Percentiles rank a stretch among this genome's conserved stretches.
Conservation (phyloP, 176 grass and related monocot genomes). For the Dactylis glomerata region DNA sequence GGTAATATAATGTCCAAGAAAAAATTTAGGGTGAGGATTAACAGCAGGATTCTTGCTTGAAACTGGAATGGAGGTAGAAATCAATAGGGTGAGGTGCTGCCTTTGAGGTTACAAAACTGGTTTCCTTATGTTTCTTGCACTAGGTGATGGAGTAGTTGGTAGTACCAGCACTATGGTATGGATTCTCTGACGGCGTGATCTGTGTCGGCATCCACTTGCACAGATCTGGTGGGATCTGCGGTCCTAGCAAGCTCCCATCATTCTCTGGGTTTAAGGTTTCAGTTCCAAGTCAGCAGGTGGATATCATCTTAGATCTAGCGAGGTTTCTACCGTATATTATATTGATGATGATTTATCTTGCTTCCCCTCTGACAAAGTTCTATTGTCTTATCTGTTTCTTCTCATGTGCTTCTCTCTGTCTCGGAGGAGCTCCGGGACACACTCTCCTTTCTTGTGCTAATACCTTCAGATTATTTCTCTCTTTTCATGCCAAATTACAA, state of each 20-base stretch:
- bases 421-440: slow-evolving; percentile 2
- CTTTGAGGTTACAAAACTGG: not conserved
- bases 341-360: not conserved
- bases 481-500: not conserved
- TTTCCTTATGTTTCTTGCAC: slow-evolving; percentile 5
- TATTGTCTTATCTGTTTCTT: slow-evolving; percentile 16
- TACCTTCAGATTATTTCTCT: not conserved
- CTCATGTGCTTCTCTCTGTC: slow-evolving; percentile 12
- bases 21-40: no score
- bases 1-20: not conserved
- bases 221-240: slow-evolving; percentile 37
- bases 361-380: not conserved
- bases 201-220: slow-evolving; percentile 12
- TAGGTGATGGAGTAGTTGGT: not conserved
- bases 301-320: slow-evolving; percentile 22
- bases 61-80: not conserved
- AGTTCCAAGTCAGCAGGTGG: not conserved
- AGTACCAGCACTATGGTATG: not conserved
- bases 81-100: slow-evolving; percentile 13
- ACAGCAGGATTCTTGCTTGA: not conserved
- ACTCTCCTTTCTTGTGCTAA: slow-evolving; percentile 12
- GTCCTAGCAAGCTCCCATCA: slow-evolving; percentile 1
- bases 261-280: slow-evolving; percentile 34
- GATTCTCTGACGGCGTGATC: slow-evolving; percentile 3
- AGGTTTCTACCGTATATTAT: not conserved